Base-by-base conservation (phyloP, 23 red algal genomes). In the Porphyridium purpureum region DNA sequence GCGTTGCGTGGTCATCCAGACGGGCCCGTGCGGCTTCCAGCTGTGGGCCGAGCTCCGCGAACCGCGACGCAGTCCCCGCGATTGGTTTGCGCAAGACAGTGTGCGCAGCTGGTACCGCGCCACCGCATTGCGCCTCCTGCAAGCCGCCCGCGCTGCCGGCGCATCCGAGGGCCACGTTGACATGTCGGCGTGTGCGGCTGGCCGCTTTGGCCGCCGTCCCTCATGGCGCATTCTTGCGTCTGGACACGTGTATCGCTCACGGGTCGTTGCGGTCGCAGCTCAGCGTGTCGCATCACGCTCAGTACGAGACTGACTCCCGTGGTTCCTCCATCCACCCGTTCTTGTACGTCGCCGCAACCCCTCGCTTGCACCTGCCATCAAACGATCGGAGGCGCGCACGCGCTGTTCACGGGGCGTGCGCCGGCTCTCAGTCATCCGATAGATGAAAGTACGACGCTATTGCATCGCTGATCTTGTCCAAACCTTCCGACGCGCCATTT, bases 41-140 rank as follows among this genome's bases (percentile, higher is more conserved):
- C 22, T 84, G 4, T 84, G 79, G 79, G 67, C 60, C 29, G 66
- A 84, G 54, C 29, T 84, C 47, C 67, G 79, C 2, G 79, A 84
- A 30, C 51, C 61, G 4, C 59, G 79, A n/a, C 15, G 46, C 9
- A 35, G 66, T 4, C 67, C 79, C 9, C 30, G 49, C 7, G 33
- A 31, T 2, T 84, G 79, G 79, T 74, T 84, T 51, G 52, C 50
- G 14, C 17, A 66, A 20, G 27, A 51, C 8, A 55, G 38, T 4
- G 49, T 55, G 3, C 50, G 79, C 25, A 55, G 19, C n/a, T 84
- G 79, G 79, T 84, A 84, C 40, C 55, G 41, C 2, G 38, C 56
- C 4, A 20, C 73, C 4, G 79, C 66, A 1, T 24, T 15, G n/a
- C 53, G 41, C 27, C 23, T 84, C 25, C 35, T 84, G 26, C 15